Evolutionary conservation across 2,329 filamentous ascomycete genomes (phyloP), one percentile per base, ranked within the genome.

Genomic region (Arthrobotrys iridis): DNA sequence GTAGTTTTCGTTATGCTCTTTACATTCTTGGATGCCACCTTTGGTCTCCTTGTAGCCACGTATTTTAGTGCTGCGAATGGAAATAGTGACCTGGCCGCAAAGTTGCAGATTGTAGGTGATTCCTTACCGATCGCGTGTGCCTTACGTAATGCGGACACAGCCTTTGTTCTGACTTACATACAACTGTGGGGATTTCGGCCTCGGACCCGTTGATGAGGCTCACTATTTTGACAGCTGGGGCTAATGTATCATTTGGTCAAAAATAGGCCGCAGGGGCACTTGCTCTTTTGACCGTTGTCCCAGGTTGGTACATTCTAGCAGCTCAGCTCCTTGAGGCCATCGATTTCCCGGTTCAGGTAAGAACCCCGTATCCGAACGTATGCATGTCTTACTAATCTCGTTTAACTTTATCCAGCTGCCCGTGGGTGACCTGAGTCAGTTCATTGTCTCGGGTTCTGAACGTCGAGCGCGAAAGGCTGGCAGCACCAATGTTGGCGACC

Each of bases 1-100:
- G 67, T 91, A 7, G 85, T 88, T 81, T 91, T 92, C 82, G 86
- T 91, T 78, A 77, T 88, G 65, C 90, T 93, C 81, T 93, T 93
- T 83, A 79, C 88, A 72, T 84, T 84, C 0, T 85, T 93, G n/a
- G 81, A 86, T 15, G 79, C 88, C 10, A 83, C 85, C 1, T 91
- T 93, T 79, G 80, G 82, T 10, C 82, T 88, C 24, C 83, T 92
- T 30, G 85, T 89, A 0, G 88, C 84, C 1, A 85, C 85, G 0
- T 91, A 88, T 81, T 90, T 76, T 20, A 37, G 22, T 7, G 33
- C 15, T 45, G 72, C 64, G 1, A 37, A 65, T 18, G 64, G 58
- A 5, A 48, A 65, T 8, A 58, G 35, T 22, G 28, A 40, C 8
- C 28, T 64, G 11, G 72, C 72, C 4, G 10, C 40, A 5, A 50